phyloP scores from a whole-genome alignment of 208 protist genomes.

The Acanthamoeba culbertsoni region DNA sequence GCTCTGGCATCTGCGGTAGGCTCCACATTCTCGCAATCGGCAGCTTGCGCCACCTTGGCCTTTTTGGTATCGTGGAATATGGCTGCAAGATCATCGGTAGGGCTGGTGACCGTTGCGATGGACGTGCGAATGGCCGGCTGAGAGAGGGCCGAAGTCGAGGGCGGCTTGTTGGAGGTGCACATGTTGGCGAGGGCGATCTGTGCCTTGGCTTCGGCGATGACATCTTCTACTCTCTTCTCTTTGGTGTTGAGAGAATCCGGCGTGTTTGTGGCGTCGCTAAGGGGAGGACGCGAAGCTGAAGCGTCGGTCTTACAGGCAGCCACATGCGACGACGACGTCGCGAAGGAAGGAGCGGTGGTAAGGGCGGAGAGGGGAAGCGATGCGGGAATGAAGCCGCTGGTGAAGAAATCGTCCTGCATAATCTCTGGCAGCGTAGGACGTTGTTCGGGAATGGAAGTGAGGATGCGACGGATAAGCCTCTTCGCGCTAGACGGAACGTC shows the following conservation, averaged over 20 bases:
- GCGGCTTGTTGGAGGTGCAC: not conserved
- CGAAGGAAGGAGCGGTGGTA: not conserved
- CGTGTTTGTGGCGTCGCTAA: slow-evolving; percentile 1
- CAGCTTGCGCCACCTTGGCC: not conserved
- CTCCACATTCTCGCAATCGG: not conserved
- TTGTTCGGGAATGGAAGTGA: slow-evolving; percentile 82
- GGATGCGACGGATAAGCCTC: slow-evolving; percentile 89
- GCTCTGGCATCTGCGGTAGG: not conserved
- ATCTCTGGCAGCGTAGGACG: slow-evolving; percentile 91
- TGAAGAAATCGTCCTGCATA: slow-evolving; percentile 89
- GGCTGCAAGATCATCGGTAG: not conserved
- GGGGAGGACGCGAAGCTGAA: not conserved
- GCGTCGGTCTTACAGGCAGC: not conserved
- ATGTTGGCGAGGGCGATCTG: not conserved
- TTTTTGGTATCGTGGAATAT: not conserved
- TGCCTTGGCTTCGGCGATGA: slow-evolving; percentile 13
- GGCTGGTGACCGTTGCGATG: not conserved
- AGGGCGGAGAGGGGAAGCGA: slow-evolving; percentile 29
- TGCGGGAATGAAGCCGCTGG: not conserved
- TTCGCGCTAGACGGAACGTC: slow-evolving; percentile 83
- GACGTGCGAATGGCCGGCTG: not conserved
- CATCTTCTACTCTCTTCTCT: slow-evolving; percentile 2
- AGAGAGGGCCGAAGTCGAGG: not conserved
- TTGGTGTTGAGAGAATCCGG: not conserved
- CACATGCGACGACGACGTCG: slow-evolving; percentile 18